Evolutionary conservation across 495 filamentous ascomycete species (phyloP).

Genomic region (Aspergillus egyptiacus): DNA sequence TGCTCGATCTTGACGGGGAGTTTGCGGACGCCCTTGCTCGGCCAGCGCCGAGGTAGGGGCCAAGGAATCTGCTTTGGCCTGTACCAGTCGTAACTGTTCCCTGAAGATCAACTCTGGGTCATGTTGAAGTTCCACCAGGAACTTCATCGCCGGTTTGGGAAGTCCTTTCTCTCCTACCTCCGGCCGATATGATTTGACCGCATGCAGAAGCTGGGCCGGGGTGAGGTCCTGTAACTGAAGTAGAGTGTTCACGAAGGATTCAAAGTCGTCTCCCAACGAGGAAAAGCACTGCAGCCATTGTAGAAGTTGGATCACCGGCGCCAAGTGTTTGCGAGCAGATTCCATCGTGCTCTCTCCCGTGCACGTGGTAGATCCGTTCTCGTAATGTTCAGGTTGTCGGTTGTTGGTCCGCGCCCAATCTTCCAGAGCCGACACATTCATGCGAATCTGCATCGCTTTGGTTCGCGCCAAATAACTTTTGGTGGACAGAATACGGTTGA

Average conservation of each 20-base stretch:
- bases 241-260: constrained; percentile 79
- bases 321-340: constrained; percentile 73
- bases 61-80: constrained; percentile 23
- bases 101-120: constrained; percentile 44
- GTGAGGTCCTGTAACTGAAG: constrained; percentile 80
- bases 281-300: constrained; percentile 99
- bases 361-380: constrained; percentile 80
- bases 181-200: constrained; percentile 84
- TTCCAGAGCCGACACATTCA: constrained; percentile 93
- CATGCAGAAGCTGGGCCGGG: constrained; percentile 85
- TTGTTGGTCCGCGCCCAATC: constrained; percentile 96
- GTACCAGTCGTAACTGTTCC: constrained; percentile 33
- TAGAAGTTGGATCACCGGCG: constrained; percentile 86
- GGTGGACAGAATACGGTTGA: constrained; percentile 96
- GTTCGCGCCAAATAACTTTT: constrained; percentile 91
- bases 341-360: constrained; percentile 84
- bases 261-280: constrained; percentile 85
- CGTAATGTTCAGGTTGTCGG: constrained; percentile 90
- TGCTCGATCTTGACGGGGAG: constrained; percentile 40
- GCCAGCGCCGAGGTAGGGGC: constrained; percentile 16
- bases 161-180: constrained; percentile 95
- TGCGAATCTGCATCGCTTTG: constrained; percentile 99
- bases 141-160: constrained; percentile 79
- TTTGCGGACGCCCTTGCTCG: constrained; percentile 37
- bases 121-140: constrained; percentile 72